These are phyloP conservation scores for Sclerotinia trifoliorum DNA, from an alignment of 2,329 filamentous ascomycete genomes.

Conservation along the genomic window DNA sequence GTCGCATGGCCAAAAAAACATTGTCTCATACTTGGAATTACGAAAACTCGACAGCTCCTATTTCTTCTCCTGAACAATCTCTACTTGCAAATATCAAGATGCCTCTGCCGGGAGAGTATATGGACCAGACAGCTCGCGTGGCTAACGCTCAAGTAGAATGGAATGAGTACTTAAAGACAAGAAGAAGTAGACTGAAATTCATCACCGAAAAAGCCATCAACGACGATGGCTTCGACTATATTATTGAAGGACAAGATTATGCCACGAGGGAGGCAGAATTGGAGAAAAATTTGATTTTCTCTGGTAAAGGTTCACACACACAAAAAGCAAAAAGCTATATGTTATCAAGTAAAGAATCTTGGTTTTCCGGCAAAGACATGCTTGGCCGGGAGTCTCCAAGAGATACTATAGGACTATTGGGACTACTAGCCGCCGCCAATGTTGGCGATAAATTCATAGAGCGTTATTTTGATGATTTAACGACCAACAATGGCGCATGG, in stretches of 20 bases:
- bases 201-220: not conserved
- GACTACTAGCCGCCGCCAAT: slow-evolving; percentile 3
- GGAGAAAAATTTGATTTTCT: not conserved
- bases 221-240: not conserved
- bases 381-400: not conserved
- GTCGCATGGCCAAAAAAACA: not conserved
- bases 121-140: not conserved
- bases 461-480: not conserved
- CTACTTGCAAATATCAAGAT: not conserved
- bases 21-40: not conserved
- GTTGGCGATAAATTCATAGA: slow-evolving; percentile 3
- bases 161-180: not conserved
- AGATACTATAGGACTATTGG: slow-evolving; percentile 4
- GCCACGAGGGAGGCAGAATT: not conserved
- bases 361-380: not conserved
- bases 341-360: not conserved
- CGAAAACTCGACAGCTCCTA: not conserved
- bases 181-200: not conserved
- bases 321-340: too few relatives aligned
- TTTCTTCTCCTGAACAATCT: not conserved
- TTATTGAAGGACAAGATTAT: not conserved
- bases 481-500: not conserved
- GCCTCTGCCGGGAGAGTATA: not conserved
- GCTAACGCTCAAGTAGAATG: not conserved
- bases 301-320: not conserved